Evolutionary conservation across 805 yeast species (phyloP).

Genomic region (Candida stauntonica): DNA sequence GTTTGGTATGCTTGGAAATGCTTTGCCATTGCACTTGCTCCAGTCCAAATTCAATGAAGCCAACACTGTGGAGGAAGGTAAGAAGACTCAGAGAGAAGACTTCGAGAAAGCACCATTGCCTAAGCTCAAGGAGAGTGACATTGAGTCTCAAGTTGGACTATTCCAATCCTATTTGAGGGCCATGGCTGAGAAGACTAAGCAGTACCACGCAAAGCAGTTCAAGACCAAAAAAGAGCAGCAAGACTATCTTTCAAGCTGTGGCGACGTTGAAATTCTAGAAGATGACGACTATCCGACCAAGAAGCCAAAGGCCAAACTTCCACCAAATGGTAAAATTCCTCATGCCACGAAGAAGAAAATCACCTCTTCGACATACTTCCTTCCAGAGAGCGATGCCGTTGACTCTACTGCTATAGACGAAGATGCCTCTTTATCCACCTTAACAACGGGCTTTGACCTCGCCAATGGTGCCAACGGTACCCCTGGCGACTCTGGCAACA

Average conservation of each 20-base stretch:
- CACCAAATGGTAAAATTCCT: conserved; percentile 85
- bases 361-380: conserved; percentile 48
- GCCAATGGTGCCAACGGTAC: background rate
- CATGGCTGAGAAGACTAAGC: conserved; percentile 38
- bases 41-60: conserved; percentile 70
- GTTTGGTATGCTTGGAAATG: conserved; percentile 73
- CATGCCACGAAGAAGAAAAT: conserved; percentile 57
- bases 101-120: conserved; percentile 52
- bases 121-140: conserved; percentile 47
- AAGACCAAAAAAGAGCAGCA: conserved; percentile 24
- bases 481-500: too few species aligned
- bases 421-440: background rate
- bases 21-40: conserved; percentile 85
- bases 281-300: conserved; percentile 84
- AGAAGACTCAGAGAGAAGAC: conserved; percentile 59
- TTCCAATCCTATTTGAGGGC: conserved; percentile 51
- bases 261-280: conserved; percentile 57
- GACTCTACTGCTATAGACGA: too few species aligned
- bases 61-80: conserved; percentile 39
- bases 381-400: too few species aligned
- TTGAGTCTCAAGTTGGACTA: conserved; percentile 51
- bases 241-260: conserved; percentile 29
- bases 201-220: conserved; percentile 35
- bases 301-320: conserved; percentile 69
- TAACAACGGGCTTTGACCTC: too few species aligned